These are phyloP conservation scores for Tetrahymena borealis DNA, from an alignment of 73 alveolate genomes.

Conservation along the genomic window DNA sequence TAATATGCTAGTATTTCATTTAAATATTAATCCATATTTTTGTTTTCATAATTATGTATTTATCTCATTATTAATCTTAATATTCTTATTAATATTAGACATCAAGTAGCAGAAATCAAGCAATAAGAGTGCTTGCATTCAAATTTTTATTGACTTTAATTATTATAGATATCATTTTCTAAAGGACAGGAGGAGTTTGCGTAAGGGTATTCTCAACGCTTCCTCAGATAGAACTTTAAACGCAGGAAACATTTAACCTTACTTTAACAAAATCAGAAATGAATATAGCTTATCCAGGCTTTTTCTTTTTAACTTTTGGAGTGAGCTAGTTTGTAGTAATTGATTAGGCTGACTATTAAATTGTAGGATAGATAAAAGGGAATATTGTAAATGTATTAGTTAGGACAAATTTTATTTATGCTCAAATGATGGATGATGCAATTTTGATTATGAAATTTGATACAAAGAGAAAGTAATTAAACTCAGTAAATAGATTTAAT, in stretches of 20 bases:
- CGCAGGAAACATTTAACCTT: background rate
- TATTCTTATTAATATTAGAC: too few species aligned
- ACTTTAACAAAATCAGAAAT: background rate
- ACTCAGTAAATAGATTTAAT: background rate
- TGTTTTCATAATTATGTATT: too few species aligned
- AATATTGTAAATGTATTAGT: background rate
- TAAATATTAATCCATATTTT: too few species aligned
- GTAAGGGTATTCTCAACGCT: background rate
- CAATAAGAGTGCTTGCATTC: background rate
- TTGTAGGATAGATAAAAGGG: background rate
- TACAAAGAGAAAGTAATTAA: background rate
- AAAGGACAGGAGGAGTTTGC: background rate
- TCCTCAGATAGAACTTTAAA: background rate
- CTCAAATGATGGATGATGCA: background rate
- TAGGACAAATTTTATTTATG: background rate
- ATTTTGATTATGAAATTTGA: background rate
- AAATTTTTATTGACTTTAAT: background rate
- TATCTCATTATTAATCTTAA: too few species aligned
- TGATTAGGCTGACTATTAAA: background rate
- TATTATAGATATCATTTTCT: background rate
- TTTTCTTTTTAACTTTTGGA: background rate
- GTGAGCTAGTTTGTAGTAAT: background rate
- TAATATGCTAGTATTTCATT: too few species aligned
- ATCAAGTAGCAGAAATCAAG: too few species aligned
- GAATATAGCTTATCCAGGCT: background rate